These are phyloP conservation scores for Purshia tridentata DNA, from an alignment of 306 rosid species.

Conservation along the genomic window DNA sequence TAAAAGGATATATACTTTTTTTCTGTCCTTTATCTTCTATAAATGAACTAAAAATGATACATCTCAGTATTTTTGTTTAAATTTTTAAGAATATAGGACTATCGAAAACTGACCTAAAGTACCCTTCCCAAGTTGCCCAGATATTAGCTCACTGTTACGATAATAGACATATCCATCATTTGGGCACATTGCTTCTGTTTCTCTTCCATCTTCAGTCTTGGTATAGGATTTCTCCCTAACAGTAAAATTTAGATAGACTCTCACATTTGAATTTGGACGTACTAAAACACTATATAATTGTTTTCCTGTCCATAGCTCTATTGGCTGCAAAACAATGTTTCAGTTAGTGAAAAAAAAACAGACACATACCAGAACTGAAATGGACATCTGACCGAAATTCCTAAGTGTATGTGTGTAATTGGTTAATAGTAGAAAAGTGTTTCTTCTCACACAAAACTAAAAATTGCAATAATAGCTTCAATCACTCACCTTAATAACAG, in stretches of 20 bases:
- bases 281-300: constrained; percentile 81
- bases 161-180: constrained; percentile 86
- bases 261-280: constrained; percentile 78
- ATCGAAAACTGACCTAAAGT: constrained; percentile 69
- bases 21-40: too few species aligned
- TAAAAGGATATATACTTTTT: background rate
- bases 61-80: background rate
- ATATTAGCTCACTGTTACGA: constrained; percentile 85
- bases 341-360: background rate
- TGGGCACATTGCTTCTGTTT: constrained; percentile 76
- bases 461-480: background rate
- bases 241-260: constrained; percentile 77
- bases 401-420: background rate
- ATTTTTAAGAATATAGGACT: background rate
- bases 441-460: too few species aligned
- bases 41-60: background rate
- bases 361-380: background rate
- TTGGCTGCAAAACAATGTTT: constrained; percentile 61
- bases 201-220: constrained; percentile 54
- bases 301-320: constrained; percentile 98
- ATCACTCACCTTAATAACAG: constrained; percentile 74
- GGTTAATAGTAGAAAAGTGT: background rate
- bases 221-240: constrained; percentile 71
- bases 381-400: background rate
- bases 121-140: constrained; percentile 97